Percentiles rank a stretch among this genome's conserved stretches.
Evolutionary conservation across 805 yeast species (phyloP).

Genomic region (Candida maris): DNA sequence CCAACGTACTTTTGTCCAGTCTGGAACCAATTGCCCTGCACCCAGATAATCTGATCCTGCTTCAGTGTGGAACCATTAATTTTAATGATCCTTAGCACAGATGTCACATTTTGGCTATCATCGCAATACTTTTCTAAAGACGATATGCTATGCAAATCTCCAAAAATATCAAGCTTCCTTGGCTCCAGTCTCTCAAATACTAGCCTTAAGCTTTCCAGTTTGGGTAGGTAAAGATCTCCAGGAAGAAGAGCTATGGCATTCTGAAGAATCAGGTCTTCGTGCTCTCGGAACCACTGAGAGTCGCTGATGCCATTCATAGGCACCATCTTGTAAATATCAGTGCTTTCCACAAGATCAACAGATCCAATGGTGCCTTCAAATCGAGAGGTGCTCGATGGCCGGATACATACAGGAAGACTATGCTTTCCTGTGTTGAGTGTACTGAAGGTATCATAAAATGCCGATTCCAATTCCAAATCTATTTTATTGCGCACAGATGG

Average conservation of each 20-base stretch:
- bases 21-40: conserved; percentile 14
- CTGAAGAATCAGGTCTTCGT: neutral
- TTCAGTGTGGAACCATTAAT: conserved; percentile 23
- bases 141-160: conserved; percentile 31
- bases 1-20: conserved; percentile 1
- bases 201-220: conserved; percentile 41
- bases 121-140: conserved; percentile 1
- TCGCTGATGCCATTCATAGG: conserved; percentile 4
- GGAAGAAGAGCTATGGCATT: conserved; percentile 6
- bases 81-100: conserved; percentile 21
- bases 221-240: conserved; percentile 38
- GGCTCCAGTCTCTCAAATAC: conserved; percentile 42
- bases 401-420: conserved; percentile 1
- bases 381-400: conserved; percentile 8
- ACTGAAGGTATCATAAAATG: conserved; percentile 33
- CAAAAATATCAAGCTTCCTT: conserved; percentile 39
- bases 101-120: neutral
- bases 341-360: conserved; percentile 5
- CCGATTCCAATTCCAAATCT: conserved; percentile 29
- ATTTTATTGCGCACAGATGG: conserved; percentile 24
- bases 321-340: conserved; percentile 9
- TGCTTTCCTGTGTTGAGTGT: conserved; percentile 4
- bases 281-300: conserved; percentile 3
- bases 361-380: conserved; percentile 17
- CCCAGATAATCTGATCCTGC: conserved; percentile 22